phyloP scores from a whole-genome alignment of 805 yeast species.

The Barnettozyma vustinii region DNA sequence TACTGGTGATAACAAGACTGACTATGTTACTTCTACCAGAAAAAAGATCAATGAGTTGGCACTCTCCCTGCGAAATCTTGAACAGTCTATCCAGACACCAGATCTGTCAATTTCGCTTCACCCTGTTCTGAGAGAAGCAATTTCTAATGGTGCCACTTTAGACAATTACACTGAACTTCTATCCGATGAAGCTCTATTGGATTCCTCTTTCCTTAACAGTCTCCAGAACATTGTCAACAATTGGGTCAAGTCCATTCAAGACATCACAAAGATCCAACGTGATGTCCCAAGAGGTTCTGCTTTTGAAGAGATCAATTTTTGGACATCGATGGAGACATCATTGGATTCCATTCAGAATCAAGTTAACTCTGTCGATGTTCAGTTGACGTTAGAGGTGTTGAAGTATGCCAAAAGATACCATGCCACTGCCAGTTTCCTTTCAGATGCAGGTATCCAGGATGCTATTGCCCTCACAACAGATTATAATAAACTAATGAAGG shows the following conservation, averaged over 20 bases:
- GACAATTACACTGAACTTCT: conserved; percentile 25
- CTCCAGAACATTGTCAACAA: conserved; percentile 64
- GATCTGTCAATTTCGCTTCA: conserved; percentile 50
- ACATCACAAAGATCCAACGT: conserved; percentile 47
- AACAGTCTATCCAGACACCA: conserved; percentile 64
- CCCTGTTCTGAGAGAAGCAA: conserved; percentile 39
- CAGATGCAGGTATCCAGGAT: conserved; percentile 64
- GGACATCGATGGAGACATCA: conserved; percentile 68
- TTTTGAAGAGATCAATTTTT: conserved; percentile 66
- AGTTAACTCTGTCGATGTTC: conserved; percentile 47
- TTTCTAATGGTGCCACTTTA: conserved; percentile 29
- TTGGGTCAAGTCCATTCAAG: conserved; percentile 66
- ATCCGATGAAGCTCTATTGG: conserved; percentile 36
- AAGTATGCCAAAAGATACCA: conserved; percentile 73
- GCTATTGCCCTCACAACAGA: conserved; percentile 44
- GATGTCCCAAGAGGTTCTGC: conserved; percentile 52
- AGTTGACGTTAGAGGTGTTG: conserved; percentile 52
- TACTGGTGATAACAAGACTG: conserved; percentile 25
- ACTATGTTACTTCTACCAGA: conserved; percentile 42
- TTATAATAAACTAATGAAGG: conserved; percentile 62
- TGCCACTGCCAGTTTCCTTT: conserved; percentile 63
- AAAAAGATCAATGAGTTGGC: conserved; percentile 66
- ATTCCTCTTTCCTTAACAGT: conserved; percentile 55
- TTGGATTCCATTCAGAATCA: conserved; percentile 54
- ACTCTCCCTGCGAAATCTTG: conserved; percentile 58